Evolutionary conservation across 176 grass and related monocot genomes (phyloP).

Genomic region (Guadua angustifolia): DNA sequence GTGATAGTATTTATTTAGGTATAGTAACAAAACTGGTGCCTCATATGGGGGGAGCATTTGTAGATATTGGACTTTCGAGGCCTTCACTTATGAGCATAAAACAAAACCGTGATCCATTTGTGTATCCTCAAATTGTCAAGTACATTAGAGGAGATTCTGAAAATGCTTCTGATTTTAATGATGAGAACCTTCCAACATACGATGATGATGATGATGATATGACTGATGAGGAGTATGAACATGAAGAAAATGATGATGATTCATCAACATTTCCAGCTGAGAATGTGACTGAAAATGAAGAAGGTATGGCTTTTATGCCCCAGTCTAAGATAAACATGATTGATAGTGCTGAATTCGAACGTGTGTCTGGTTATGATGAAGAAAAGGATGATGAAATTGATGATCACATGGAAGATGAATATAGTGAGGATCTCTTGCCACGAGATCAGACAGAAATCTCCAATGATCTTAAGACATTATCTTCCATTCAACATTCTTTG

Average conservation of each 20-base stretch:
- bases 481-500: slow-evolving; percentile 62
- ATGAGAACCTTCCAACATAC: slow-evolving; percentile 44
- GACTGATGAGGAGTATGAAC: slow-evolving; percentile 55
- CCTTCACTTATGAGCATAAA: slow-evolving; percentile 85
- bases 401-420: slow-evolving; percentile 63
- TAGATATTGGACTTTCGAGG: slow-evolving; percentile 85
- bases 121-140: slow-evolving; percentile 65
- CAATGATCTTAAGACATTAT: slow-evolving; percentile 59
- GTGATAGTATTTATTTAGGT: slow-evolving; percentile 94
- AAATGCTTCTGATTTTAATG: slow-evolving; percentile 46
- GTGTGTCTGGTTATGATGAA: slow-evolving; percentile 51
- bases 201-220: slow-evolving; percentile 58
- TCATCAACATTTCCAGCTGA: slow-evolving; percentile 48
- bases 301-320: slow-evolving; percentile 44
- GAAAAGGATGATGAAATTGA: slow-evolving; percentile 55
- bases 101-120: slow-evolving; percentile 82
- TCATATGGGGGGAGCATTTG: slow-evolving; percentile 92
- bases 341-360: slow-evolving; percentile 46
- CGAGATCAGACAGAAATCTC: slow-evolving; percentile 47
- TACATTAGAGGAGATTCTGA: slow-evolving; percentile 41
- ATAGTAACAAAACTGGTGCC: slow-evolving; percentile 83
- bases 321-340: slow-evolving; percentile 45
- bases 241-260: slow-evolving; percentile 53
- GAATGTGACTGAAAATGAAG: slow-evolving; percentile 43
- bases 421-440: slow-evolving; percentile 61